Conservation (phyloP, 2,329 filamentous ascomycete genomes). For the Calonectria pseudoturangicola region DNA sequence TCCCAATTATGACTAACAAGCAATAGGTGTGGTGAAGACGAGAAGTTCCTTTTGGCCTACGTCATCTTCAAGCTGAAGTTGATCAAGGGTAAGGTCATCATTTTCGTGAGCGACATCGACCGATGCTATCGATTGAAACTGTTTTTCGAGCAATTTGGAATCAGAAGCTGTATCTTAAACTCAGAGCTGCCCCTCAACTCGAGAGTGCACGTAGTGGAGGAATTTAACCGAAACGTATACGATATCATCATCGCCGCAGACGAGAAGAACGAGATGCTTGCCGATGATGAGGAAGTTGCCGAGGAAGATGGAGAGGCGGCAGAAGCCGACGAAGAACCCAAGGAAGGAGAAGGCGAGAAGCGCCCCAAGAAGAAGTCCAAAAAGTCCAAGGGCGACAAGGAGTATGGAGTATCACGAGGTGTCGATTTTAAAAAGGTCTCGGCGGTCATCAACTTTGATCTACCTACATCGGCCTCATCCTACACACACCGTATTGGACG, state of each 20-base stretch:
- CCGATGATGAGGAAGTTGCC: conserved; percentile 73
- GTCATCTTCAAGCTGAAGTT: conserved; percentile 96
- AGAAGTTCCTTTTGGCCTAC: conserved; percentile 95
- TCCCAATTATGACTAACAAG: conserved; percentile 41
- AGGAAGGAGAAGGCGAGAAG: conserved; percentile 53
- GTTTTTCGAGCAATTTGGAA: conserved; percentile 97
- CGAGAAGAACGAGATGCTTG: conserved; percentile 90
- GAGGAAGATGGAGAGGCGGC: conserved; percentile 68
- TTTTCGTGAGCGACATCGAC: conserved; percentile 88
- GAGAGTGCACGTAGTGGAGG: conserved; percentile 93
- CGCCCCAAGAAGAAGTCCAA: conserved; percentile 62
- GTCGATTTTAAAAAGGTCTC: conserved; percentile 98
- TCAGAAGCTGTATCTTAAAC: conserved; percentile 94
- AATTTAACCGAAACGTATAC: conserved; percentile 98
- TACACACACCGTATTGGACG: conserved; percentile 98
- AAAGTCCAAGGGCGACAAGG: conserved; percentile 81
- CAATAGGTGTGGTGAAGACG: conserved; percentile 89
- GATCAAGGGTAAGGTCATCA: conserved; percentile 90
- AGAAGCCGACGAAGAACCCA: conserved; percentile 53
- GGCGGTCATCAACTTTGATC: conserved; percentile 97
- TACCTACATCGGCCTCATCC: conserved; percentile 89
- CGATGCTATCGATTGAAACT: conserved; percentile 93
- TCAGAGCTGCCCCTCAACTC: conserved; percentile 96
- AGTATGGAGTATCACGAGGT: conserved; percentile 94
- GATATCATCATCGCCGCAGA: conserved; percentile 98